These are phyloP conservation scores for Dothistroma pini DNA, from an alignment of 2,329 filamentous ascomycete genomes.

Conservation along the genomic window DNA sequence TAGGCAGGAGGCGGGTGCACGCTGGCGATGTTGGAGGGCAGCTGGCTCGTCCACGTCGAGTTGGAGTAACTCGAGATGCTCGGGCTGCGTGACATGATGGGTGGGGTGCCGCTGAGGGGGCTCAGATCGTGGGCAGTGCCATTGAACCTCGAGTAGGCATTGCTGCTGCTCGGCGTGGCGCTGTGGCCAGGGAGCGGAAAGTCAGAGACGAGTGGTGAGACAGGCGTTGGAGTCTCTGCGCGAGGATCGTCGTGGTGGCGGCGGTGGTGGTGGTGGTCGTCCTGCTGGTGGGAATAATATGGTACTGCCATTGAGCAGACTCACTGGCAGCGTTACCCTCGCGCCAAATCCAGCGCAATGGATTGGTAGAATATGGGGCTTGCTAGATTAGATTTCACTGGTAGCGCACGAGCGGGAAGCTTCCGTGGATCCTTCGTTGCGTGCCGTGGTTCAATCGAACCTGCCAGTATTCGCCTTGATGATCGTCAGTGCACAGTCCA, in stretches of 20 bases:
- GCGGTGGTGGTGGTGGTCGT: not conserved
- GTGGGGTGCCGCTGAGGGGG: conserved; percentile 10
- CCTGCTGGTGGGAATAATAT: not conserved
- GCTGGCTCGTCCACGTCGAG: conserved; percentile 14
- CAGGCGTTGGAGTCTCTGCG: not conserved
- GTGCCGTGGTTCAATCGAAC: not conserved
- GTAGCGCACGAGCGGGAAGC: not conserved
- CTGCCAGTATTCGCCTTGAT: not conserved
- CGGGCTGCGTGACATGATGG: conserved; percentile 19
- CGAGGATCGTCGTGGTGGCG: not conserved
- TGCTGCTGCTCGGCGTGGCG: not conserved
- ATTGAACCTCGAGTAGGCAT: not conserved
- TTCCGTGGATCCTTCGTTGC: not conserved
- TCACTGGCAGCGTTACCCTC: not conserved
- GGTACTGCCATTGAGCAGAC: not conserved
- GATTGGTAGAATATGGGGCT: not conserved
- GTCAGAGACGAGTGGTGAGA: conserved; percentile 3
- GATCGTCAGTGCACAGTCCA: not conserved
- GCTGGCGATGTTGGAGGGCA: conserved; percentile 22
- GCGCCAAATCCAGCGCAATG: too few species aligned
- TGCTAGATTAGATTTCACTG: not conserved
- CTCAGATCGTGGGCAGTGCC: conserved; percentile 13
- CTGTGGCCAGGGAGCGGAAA: not conserved
- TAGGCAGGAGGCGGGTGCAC: conserved; percentile 77
- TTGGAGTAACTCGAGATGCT: conserved; percentile 19